phyloP scores from a whole-genome alignment of 306 rosid genomes.

The Morella rubra region DNA sequence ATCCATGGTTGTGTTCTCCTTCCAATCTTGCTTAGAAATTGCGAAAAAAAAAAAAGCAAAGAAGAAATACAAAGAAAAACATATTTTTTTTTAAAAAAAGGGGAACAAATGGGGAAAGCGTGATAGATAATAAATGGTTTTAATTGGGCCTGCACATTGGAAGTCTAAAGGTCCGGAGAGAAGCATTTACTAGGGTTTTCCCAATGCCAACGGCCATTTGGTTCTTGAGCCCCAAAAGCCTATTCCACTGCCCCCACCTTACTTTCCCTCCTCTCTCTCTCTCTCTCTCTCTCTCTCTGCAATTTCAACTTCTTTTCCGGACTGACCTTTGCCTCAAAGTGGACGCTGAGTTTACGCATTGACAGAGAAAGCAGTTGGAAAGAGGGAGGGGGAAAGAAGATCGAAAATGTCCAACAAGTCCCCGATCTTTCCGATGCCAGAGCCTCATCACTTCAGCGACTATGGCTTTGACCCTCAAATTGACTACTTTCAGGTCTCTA shows the following conservation, averaged over 20 bases:
- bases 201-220: slow-evolving; percentile 19
- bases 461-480: slow-evolving; percentile 95
- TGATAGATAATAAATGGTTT: not conserved
- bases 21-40: no score
- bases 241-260: not conserved
- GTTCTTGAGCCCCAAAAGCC: slow-evolving; percentile 30
- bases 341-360: not conserved
- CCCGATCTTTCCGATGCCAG: slow-evolving; percentile 77
- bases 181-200: slow-evolving; percentile 21
- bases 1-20: no score
- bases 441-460: slow-evolving; percentile 92
- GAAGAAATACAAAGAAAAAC: no score
- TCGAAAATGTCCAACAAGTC: slow-evolving; percentile 60
- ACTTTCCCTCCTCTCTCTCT: not conserved
- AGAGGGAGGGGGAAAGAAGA: not conserved
- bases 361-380: not conserved
- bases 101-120: no score
- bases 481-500: slow-evolving; percentile 79
- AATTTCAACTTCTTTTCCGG: not conserved
- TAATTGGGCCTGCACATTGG: not conserved
- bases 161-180: slow-evolving; percentile 20
- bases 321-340: not conserved
- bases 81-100: no score
- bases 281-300: not conserved
- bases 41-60: no score